Evolutionary conservation across 148 eudicot genomes (phyloP), one percentile per base, ranked within the genome.

Genomic region (Bassia scoparia): DNA sequence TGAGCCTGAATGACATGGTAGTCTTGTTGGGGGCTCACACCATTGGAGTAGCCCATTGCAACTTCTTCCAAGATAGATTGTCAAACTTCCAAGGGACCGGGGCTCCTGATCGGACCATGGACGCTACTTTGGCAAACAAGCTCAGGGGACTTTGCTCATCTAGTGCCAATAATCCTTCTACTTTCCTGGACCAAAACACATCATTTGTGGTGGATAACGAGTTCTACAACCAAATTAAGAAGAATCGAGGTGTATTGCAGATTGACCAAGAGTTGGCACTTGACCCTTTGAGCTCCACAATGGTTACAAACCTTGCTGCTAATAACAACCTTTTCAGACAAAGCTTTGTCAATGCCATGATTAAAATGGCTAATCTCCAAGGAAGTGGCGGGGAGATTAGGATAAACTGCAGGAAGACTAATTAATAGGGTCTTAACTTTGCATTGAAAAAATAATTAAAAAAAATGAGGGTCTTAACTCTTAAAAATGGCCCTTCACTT

Each of bases 201-300:
- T 35, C 83, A 15, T 71, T 76, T 18, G 61, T 67, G 14, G 20
- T 80, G 0, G 83, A 80, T 76, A 81, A 81, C 14, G 18, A 72
- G 10, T 76, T 18, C 52, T 81, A 73, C 67, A 69, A 54, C 7
- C 67, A 73, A 8, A 63, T 81, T 12, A 70, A 29, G n/a, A 76
- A 41, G 3, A 75, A 75, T 21, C 67, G 37, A 52, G 74, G 74
- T 17, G 2, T 69, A 12, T 20, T 76, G 37, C 72, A 58, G 31
- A 75, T 75, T 48, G 78, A 75, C 50, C 78, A 75, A 75, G 58
- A 75, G 16, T 17, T 75, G 52, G 78, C 78, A 5, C 46, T 58
- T 34, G 72, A 75, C 26, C 72, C 58, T 14, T 33, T n/a, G 10
- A 75, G 67, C 63, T 34, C 67, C 8, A 75, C 24, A 7, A 18